These are phyloP conservation scores for Polyplosphaeria fusca DNA, from an alignment of 495 filamentous ascomycete genomes.

Conservation along the genomic window DNA sequence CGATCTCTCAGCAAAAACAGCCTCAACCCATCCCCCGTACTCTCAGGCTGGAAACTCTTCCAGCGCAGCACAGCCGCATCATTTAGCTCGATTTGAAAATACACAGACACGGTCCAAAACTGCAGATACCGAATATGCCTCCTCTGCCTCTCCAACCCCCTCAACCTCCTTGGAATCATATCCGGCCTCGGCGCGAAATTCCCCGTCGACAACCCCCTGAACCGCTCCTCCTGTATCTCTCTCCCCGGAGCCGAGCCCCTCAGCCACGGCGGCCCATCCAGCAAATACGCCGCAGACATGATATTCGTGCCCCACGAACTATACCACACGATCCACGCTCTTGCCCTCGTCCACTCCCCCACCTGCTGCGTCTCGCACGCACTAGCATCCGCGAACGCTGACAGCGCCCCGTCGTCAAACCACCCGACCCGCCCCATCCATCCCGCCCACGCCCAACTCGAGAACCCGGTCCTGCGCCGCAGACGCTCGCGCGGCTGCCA, in stretches of 20 bases:
- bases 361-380: not conserved
- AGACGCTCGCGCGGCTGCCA: constrained; percentile 6
- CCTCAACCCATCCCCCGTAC: not conserved
- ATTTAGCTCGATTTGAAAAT: not conserved
- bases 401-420: not conserved
- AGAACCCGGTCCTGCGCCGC: not conserved
- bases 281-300: not conserved
- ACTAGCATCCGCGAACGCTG: not conserved
- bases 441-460: constrained; percentile 9
- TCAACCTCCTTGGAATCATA: not conserved
- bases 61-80: not conserved
- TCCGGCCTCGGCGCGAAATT: not conserved
- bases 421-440: constrained; percentile 3
- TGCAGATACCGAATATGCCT: not conserved
- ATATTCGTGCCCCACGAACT: not conserved
- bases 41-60: not conserved
- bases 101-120: not conserved
- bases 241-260: not conserved
- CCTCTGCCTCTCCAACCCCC: not conserved
- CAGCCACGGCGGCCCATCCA: not conserved
- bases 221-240: not conserved
- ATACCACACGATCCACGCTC: constrained; percentile 5
- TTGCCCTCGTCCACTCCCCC: not conserved
- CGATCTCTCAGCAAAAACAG: not conserved
- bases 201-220: not conserved